Percentiles rank a stretch among this genome's conserved stretches.
Evolutionary conservation across 768 basidiomycete species (phyloP).

Genomic region (Boletus reticuloceps): DNA sequence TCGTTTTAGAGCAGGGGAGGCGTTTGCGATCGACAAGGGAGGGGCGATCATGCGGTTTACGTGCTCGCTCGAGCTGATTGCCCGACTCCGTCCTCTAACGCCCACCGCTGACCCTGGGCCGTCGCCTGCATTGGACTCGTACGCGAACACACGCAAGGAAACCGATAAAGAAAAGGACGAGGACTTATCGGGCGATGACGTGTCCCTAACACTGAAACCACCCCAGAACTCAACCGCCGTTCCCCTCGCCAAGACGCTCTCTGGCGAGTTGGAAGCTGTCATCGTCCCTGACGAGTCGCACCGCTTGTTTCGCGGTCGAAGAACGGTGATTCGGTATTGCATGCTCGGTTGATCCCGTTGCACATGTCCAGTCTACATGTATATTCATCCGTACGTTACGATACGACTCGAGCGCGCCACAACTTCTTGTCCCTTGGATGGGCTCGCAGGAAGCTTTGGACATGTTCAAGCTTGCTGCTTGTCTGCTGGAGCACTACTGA

Average conservation of each 20-base stretch:
- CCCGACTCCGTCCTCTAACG: slow-evolving; percentile 11
- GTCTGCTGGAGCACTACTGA: too few relatives aligned
- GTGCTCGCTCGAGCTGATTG: slow-evolving; percentile 22
- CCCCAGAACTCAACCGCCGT: background rate
- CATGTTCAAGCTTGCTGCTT: too few relatives aligned
- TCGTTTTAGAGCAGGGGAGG: slow-evolving; percentile 13
- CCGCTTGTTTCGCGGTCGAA: slow-evolving; percentile 49
- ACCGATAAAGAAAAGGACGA: background rate
- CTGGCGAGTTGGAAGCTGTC: slow-evolving; percentile 55
- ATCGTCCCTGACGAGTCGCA: slow-evolving; percentile 55
- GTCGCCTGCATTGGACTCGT: background rate
- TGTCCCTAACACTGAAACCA: too few relatives aligned
- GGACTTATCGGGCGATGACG: background rate
- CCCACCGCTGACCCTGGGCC: too few relatives aligned
- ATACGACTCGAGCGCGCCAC: too few relatives aligned
- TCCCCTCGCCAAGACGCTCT: slow-evolving; percentile 38
- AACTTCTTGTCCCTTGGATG: too few relatives aligned
- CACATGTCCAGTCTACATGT: background rate
- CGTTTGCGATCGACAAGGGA: slow-evolving; percentile 19
- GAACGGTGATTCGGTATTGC: slow-evolving; percentile 51
- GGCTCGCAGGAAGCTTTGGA: too few relatives aligned
- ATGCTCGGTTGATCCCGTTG: slow-evolving; percentile 33
- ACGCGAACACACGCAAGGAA: too few relatives aligned
- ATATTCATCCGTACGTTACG: too few relatives aligned
- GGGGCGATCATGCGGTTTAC: slow-evolving; percentile 25